phyloP scores from a whole-genome alignment of 805 yeast species.

The Myxozyma lipomycoides region DNA sequence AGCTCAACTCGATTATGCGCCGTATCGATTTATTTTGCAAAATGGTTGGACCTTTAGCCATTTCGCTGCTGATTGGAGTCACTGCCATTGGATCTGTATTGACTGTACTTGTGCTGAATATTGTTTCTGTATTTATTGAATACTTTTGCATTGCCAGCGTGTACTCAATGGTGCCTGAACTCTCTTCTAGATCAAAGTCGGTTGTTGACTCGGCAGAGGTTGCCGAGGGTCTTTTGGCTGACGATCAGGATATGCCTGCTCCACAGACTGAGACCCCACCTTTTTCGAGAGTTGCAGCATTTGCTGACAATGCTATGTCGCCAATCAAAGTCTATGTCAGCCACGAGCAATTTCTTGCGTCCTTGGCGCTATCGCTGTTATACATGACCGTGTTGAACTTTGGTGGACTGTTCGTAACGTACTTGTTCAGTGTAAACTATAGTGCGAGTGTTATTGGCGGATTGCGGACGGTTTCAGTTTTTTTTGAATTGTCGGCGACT shows the following conservation, averaged over 20 bases:
- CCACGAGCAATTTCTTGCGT: conserved; percentile 35
- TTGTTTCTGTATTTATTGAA: conserved; percentile 37
- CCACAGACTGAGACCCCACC: background rate
- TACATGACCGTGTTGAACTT: conserved; percentile 43
- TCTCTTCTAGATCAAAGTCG: conserved; percentile 21
- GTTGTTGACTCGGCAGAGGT: no score
- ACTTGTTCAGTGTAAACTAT: conserved; percentile 36
- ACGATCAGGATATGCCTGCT: background rate
- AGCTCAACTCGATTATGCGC: conserved; percentile 39
- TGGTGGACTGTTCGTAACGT: conserved; percentile 41
- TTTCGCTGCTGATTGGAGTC: conserved; percentile 36
- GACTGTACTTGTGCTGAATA: conserved; percentile 35
- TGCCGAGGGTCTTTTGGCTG: conserved; percentile 1
- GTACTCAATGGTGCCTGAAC: conserved; percentile 35
- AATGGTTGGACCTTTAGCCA: conserved; percentile 40
- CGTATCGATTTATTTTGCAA: conserved; percentile 42
- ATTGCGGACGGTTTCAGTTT: conserved; percentile 36
- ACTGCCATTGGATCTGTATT: conserved; percentile 33
- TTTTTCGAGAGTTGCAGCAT: conserved; percentile 13
- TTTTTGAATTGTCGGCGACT: conserved; percentile 39
- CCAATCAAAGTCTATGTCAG: conserved; percentile 29
- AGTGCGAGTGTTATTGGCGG: conserved; percentile 36
- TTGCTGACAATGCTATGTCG: background rate
- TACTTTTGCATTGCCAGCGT: conserved; percentile 38
- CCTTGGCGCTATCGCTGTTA: conserved; percentile 35